Evolutionary conservation across 352 stramenopile genomes (phyloP).

Genomic region (Globisporangium perplexum): DNA sequence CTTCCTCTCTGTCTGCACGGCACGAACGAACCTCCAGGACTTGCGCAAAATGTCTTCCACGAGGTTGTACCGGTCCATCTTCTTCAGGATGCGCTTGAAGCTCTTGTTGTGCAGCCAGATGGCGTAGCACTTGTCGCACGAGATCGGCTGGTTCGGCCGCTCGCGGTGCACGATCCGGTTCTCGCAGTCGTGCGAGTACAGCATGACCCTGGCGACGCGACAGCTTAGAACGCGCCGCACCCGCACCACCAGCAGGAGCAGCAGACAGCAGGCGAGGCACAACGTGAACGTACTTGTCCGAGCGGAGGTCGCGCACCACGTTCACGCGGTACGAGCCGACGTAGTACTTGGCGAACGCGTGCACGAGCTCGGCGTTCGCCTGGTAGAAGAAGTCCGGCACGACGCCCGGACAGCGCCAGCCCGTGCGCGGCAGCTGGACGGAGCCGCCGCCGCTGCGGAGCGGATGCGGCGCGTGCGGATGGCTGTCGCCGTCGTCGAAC

Average conservation of each 20-base stretch:
- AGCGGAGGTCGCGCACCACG: conserved; percentile 55
- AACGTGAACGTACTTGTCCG: conserved; percentile 47
- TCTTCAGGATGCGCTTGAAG: conserved; percentile 64
- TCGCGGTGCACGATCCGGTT: conserved; percentile 48
- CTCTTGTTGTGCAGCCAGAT: conserved; percentile 61
- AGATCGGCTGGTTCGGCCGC: conserved; percentile 35
- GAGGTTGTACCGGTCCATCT: conserved; percentile 58
- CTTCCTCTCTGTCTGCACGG: no score
- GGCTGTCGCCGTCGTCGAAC: conserved; percentile 11
- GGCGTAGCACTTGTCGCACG: conserved; percentile 45
- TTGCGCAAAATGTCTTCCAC: conserved; percentile 53
- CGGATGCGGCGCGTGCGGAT: background rate
- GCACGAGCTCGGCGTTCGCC: conserved; percentile 38
- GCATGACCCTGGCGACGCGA: conserved; percentile 35
- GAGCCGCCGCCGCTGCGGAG: conserved; percentile 1
- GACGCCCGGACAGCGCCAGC: conserved; percentile 56
- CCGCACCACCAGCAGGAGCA: background rate
- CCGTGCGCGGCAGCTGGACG: conserved; percentile 41
- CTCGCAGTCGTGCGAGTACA: conserved; percentile 67
- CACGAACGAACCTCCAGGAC: conserved; percentile 38
- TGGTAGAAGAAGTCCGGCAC: conserved; percentile 52
- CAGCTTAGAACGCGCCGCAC: conserved; percentile 5
- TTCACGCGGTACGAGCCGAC: conserved; percentile 57
- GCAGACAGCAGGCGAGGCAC: background rate
- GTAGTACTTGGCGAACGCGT: conserved; percentile 67